Evolutionary conservation across 179 eudicot genomes (phyloP), one percentile per base, ranked within the genome.

Genomic region (Nepenthes alata): DNA sequence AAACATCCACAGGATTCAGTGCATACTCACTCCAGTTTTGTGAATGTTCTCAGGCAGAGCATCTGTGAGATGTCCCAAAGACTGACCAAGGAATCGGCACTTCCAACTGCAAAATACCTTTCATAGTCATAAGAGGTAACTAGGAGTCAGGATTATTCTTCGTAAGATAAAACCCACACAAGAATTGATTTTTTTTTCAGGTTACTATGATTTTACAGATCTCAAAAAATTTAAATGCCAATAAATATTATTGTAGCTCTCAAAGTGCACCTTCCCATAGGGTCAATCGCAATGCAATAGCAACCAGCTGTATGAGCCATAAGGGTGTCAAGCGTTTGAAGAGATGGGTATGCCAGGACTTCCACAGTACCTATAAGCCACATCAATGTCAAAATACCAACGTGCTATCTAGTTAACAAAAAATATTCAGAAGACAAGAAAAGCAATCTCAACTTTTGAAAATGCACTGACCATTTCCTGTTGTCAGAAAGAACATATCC

Each of bases 291-390:
- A 74, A 91, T 89, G 76, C 98, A 91, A 75, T 91, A 91, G 70
- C 98, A 91, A 77, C 98, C 98, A 77, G 95, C 98, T 61, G 98
- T 93, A 70, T 93, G 98, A 74, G 98, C 98, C 74, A 74, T 76
- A 64, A 93, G 89, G 64, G 96, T 93, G 73, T 77, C 86, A 69
- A 93, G 87, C 11, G 81, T 81, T 65, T 62, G 76, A 53, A 93
- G 91, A 67, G 96, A 86, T 45, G 98, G 98, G 69, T 89, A 93
- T 64, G 88, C 81, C 48, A 93, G 80, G 53, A 93, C 98, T 88
- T 93, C 98, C 39, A 93, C 91, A 34, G 95, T 89, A 64, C 98
- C 98, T 93, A 65, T 55, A 54, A 60, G n/a, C 62, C 53, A 77
- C 47, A 63, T 37, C 15, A 25, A 60, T 37, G 41, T 37, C 37